These are phyloP conservation scores for Austroboletus niveus DNA, from an alignment of 1,284 basidiomycete genomes.

Conservation along the genomic window DNA sequence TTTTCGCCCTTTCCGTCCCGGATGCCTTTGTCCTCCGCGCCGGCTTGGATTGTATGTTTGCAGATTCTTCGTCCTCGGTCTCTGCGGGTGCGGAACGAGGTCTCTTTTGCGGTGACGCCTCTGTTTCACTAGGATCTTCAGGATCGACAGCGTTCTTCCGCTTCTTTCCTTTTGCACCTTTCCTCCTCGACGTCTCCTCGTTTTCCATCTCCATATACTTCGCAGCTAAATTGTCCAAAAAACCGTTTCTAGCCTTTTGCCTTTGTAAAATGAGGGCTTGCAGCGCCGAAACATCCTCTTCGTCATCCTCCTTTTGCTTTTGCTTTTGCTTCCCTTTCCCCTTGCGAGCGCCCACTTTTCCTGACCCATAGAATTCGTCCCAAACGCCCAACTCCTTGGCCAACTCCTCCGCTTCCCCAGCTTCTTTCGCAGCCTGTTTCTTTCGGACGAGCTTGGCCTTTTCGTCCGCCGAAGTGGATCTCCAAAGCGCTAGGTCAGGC, in stretches of 20 bases:
- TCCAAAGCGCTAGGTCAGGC: conserved; percentile 63
- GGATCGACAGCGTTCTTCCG: conserved; percentile 37
- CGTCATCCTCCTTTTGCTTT: conserved; percentile 49
- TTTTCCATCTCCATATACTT: conserved; percentile 65
- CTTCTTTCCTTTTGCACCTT: conserved; percentile 53
- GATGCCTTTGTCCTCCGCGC: conserved; percentile 47
- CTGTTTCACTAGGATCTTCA: conserved; percentile 37
- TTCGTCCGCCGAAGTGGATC: conserved; percentile 68
- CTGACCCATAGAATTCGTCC: conserved; percentile 92
- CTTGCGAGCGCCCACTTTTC: conserved; percentile 65
- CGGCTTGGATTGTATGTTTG: conserved; percentile 58
- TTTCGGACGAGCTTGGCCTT: conserved; percentile 71
- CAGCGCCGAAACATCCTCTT: conserved; percentile 67
- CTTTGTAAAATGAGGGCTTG: conserved; percentile 82
- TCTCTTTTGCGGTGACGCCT: conserved; percentile 49
- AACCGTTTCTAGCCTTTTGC: conserved; percentile 67
- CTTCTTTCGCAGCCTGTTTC: conserved; percentile 77
- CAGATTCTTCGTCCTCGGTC: conserved; percentile 69
- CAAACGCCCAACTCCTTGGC: conserved; percentile 91
- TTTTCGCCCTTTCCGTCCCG: conserved; percentile 30
- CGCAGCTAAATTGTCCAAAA: conserved; percentile 76
- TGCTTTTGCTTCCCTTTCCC: conserved; percentile 56
- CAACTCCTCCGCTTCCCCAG: conserved; percentile 79
- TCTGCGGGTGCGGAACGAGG: conserved; percentile 43
- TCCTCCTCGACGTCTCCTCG: conserved; percentile 38